phyloP scores from a whole-genome alignment of 2,329 filamentous ascomycete species.

The Fusarium nanum region DNA sequence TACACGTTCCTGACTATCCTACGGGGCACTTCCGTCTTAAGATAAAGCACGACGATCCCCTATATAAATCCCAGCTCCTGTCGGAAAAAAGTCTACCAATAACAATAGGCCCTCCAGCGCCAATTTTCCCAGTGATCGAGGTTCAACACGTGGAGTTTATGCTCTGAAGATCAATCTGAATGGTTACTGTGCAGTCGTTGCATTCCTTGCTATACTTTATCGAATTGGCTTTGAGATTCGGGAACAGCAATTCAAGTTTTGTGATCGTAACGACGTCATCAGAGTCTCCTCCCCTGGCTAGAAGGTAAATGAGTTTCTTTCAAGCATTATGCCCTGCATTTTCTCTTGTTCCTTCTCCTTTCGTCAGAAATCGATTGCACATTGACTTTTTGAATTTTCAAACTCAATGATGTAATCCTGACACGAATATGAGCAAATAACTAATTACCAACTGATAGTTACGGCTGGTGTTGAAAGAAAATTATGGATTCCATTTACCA shows the following conservation, averaged over 20 bases:
- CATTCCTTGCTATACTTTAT: not conserved
- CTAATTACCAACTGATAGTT: not conserved
- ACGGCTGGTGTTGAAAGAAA: not conserved
- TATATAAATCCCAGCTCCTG: constrained; percentile 30
- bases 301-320: constrained; percentile 3
- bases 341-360: not conserved
- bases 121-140: constrained; percentile 19
- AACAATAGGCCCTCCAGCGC: constrained; percentile 21
- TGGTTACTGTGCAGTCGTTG: not conserved
- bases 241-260: constrained; percentile 13
- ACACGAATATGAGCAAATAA: not conserved
- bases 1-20: constrained; percentile 46
- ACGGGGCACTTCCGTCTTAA: constrained; percentile 38
- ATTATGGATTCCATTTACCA: constrained; percentile 13
- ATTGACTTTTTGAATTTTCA: constrained; percentile 6
- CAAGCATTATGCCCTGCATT: constrained; percentile 2
- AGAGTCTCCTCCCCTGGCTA: constrained; percentile 1
- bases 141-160: constrained; percentile 28
- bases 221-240: constrained; percentile 2
- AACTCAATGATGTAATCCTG: constrained; percentile 23
- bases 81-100: constrained; percentile 44
- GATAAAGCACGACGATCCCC: constrained; percentile 40
- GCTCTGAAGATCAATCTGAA: constrained; percentile 2
- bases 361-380: constrained; percentile 1
- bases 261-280: constrained; percentile 40